Evolutionary conservation across 805 yeast genomes (phyloP).

Genomic region (Pichia manshurica): DNA sequence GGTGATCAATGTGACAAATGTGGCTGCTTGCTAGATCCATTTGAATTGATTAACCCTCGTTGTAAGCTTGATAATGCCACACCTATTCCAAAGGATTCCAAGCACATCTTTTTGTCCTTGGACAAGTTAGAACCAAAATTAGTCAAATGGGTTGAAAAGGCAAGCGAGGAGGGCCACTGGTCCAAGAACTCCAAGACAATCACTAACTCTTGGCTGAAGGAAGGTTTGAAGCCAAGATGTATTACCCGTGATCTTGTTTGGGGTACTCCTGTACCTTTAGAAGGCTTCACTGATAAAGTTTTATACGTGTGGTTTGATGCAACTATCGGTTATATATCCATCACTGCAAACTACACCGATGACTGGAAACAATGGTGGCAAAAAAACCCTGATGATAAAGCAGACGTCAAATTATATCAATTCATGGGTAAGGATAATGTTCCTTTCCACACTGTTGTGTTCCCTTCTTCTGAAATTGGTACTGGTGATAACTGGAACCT

Average conservation of each 20-base stretch:
- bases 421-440: slow-evolving; percentile 99
- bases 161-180: slow-evolving; percentile 78
- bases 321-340: slow-evolving; percentile 91
- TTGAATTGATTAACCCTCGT: slow-evolving; percentile 89
- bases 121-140: slow-evolving; percentile 79
- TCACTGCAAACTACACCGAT: slow-evolving; percentile 84
- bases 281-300: slow-evolving; percentile 81
- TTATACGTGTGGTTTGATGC: slow-evolving; percentile 99
- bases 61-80: slow-evolving; percentile 85
- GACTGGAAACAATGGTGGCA: slow-evolving; percentile 91
- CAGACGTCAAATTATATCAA: slow-evolving; percentile 81
- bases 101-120: slow-evolving; percentile 77
- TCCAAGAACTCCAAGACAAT: slow-evolving; percentile 85
- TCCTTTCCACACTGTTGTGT: slow-evolving; percentile 97
- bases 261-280: slow-evolving; percentile 98
- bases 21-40: slow-evolving; percentile 83
- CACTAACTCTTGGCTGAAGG: slow-evolving; percentile 89
- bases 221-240: slow-evolving; percentile 89
- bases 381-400: slow-evolving; percentile 48
- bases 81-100: slow-evolving; percentile 76
- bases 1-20: slow-evolving; percentile 99
- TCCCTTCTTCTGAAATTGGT: slow-evolving; percentile 91
- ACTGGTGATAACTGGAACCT: slow-evolving; percentile 86
- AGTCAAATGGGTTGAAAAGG: slow-evolving; percentile 62
- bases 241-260: slow-evolving; percentile 95